These are phyloP conservation scores for Naganishia vishniacii DNA, from an alignment of 768 basidiomycete genomes.

Conservation along the genomic window DNA sequence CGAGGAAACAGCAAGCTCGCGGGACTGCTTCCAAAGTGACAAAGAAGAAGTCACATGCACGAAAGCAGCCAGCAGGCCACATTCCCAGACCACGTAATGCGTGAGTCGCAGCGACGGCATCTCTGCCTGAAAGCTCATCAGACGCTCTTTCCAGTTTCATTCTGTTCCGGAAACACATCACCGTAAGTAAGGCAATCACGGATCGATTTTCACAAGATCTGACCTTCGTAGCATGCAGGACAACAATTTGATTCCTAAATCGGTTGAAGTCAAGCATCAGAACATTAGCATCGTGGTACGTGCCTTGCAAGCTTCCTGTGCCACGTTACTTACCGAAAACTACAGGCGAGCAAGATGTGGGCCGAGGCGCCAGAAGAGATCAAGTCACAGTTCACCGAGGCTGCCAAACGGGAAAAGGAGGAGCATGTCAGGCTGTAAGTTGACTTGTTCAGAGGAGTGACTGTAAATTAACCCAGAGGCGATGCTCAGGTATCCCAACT, in stretches of 20 bases:
- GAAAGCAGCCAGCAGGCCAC: conserved; percentile 48
- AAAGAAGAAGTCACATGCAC: conserved; percentile 46
- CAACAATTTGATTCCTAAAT: conserved; percentile 45
- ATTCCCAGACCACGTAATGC: conserved; percentile 49
- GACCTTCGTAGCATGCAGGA: conserved; percentile 32
- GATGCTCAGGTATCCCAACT: conserved; percentile 43
- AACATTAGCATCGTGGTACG: conserved; percentile 48
- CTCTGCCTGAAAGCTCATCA: background rate
- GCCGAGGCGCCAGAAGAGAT: conserved; percentile 44
- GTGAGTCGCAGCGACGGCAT: background rate
- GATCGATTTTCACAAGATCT: background rate
- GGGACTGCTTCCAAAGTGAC: background rate
- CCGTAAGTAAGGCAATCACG: conserved; percentile 25
- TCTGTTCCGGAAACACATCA: conserved; percentile 49
- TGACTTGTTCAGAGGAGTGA: background rate
- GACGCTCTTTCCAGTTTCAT: conserved; percentile 36
- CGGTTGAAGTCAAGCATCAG: conserved; percentile 48
- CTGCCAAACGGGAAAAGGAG: conserved; percentile 46
- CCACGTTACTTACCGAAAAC: background rate
- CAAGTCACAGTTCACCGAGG: conserved; percentile 43
- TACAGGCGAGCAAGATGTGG: conserved; percentile 49
- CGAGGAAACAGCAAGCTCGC: background rate
- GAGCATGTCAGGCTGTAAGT: conserved; percentile 39
- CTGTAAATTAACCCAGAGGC: background rate
- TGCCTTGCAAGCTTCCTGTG: background rate